Evolutionary conservation across 2,329 filamentous ascomycete species (phyloP).

Genomic region (Fusarium nisikadoi): DNA sequence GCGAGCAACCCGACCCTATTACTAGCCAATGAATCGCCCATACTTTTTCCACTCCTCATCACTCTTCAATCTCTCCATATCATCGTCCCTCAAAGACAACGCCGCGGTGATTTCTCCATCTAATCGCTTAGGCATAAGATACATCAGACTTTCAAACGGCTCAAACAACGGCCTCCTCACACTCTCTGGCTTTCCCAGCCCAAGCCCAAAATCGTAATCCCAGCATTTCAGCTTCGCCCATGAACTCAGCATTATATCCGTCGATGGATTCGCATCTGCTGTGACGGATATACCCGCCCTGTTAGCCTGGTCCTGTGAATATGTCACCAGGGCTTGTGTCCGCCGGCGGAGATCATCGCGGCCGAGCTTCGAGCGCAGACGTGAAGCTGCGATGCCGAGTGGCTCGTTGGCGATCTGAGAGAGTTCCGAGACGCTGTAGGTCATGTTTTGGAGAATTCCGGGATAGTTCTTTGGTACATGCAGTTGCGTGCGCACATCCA

Average conservation of each 20-base stretch:
- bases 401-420: slow-evolving; percentile 45
- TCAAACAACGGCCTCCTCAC: slow-evolving; percentile 61
- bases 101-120: slow-evolving; percentile 58
- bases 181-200: slow-evolving; percentile 57
- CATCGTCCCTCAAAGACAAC: slow-evolving; percentile 59
- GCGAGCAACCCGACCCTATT: rapidly evolving
- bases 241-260: slow-evolving; percentile 64
- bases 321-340: slow-evolving; percentile 56
- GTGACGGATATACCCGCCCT: slow-evolving; percentile 50
- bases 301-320: slow-evolving; percentile 48
- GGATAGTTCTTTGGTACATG: slow-evolving; percentile 57
- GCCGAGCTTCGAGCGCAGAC: slow-evolving; percentile 53
- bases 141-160: slow-evolving; percentile 59
- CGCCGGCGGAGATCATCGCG: slow-evolving; percentile 49
- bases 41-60: slow-evolving; percentile 54
- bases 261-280: slow-evolving; percentile 49
- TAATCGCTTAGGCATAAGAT: slow-evolving; percentile 58
- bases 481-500: slow-evolving; percentile 59
- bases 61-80: slow-evolving; percentile 55
- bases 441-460: slow-evolving; percentile 60
- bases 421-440: slow-evolving; percentile 50
- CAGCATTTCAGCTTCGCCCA: slow-evolving; percentile 62
- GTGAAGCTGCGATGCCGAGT: slow-evolving; percentile 50
- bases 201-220: slow-evolving; percentile 58
- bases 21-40: slow-evolving; percentile 30